Base-by-base conservation (phyloP, 768 basidiomycete genomes). In the Royoungia palumana region DNA sequence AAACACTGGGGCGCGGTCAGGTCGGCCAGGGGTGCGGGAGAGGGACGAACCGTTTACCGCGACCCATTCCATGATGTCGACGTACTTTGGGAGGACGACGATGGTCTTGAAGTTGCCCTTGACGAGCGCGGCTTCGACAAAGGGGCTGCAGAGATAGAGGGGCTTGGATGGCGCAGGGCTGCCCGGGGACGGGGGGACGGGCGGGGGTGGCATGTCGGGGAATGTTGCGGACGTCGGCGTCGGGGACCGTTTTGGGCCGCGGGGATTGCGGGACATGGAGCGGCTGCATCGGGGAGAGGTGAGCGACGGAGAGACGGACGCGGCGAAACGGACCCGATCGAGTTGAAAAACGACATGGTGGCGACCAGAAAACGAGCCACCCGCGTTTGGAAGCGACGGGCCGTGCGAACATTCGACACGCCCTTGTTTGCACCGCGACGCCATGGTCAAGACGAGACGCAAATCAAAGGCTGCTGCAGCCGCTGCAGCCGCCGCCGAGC, bases 71-170 rank as follows among this genome's bases (percentile, higher is more conserved):
- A 92, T 94, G 49, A 91, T 85, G 64, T 95, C 92, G 24, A 90
- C 87, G 59, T 94, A 96, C 67, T 95, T 96, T 7, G 95, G 95
- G 46, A 93, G 78, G 71, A 93, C 88, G 49, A 97, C 94, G 60
- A 98, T 97, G 4, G 94, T 96, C 74, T 95, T 97, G 76, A 96
- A 97, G 70, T 94, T 96, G 20, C 95, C 95, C 68, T 95, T 97
- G 50, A 98, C 94, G 37, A 98, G 78, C 0, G 95, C 92, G 2
- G 93, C 87, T 59, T 95, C 94, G 47, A 89, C 91, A 67, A 98
- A 98, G 4, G 94, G 94, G 46, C 89, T 88, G 68, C 88, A 95
- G 11, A 97, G 78, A 64, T 95, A 96, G 16, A 97, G 72, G 1
- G 89, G 87, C 55, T 89, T 90, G 19, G 59, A 53, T 3, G 53